Evolutionary conservation across 768 basidiomycete species (phyloP).

Genomic region (Rhodotorula graminis): DNA sequence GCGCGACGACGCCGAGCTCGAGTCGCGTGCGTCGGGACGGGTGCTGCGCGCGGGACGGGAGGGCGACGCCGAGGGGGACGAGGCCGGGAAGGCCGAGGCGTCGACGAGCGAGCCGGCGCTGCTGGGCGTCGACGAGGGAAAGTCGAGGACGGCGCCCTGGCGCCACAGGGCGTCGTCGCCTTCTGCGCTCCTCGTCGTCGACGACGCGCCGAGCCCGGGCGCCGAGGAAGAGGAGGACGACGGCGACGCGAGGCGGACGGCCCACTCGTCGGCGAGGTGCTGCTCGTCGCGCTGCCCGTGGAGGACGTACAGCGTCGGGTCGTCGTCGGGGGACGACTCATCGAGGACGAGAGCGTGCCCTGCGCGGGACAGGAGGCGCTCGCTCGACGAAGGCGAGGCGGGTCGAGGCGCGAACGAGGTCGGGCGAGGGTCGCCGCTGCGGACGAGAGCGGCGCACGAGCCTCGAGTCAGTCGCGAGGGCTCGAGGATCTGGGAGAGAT

Average conservation of each 20-base stretch:
- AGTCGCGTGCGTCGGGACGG: neutral
- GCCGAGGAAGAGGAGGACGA: too few species aligned
- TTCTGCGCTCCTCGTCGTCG: too few species aligned
- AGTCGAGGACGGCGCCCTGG: slow-evolving; percentile 28
- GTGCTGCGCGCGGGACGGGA: neutral
- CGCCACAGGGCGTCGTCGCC: slow-evolving; percentile 14
- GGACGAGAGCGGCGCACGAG: too few species aligned
- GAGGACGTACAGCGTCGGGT: slow-evolving; percentile 33
- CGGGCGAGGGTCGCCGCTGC: slow-evolving; percentile 29
- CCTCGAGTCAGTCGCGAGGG: too few species aligned
- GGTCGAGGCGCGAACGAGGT: neutral
- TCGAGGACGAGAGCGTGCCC: slow-evolving; percentile 41
- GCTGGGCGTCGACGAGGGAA: neutral
- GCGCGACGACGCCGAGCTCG: too few species aligned
- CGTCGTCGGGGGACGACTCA: neutral
- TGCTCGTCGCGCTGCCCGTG: slow-evolving; percentile 37
- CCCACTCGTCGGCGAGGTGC: slow-evolving; percentile 40
- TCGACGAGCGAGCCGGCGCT: slow-evolving; percentile 7
- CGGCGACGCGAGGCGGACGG: slow-evolving; percentile 8
- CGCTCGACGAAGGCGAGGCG: neutral
- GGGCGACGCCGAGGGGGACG: slow-evolving; percentile 16
- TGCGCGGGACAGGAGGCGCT: slow-evolving; percentile 36
- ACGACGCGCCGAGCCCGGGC: too few species aligned
- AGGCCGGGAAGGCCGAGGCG: slow-evolving; percentile 9
- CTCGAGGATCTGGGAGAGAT: too few species aligned